Base-by-base conservation (phyloP, 2,329 filamentous ascomycete species). In the Lachnellula occidentalis region DNA sequence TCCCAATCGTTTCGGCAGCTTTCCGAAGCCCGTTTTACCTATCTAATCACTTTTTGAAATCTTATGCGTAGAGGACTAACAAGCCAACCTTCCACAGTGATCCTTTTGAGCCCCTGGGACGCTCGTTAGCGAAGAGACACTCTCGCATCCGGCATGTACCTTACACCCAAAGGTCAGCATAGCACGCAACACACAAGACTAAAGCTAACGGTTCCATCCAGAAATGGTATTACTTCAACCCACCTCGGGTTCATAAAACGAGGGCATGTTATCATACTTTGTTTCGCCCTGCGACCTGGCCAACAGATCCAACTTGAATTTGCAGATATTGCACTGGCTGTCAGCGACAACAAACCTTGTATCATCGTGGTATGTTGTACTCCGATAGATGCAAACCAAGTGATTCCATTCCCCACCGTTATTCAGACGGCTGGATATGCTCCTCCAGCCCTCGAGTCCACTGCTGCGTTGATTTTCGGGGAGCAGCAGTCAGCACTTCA, bases 51-150 rank as follows among this genome's bases (percentile, higher is more conserved):
- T 31, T 11, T 31, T 31, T 31, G 27, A 31, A 31, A 31, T 31
- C 9, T 9, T 31, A 31, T 11, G 2, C 27, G 27, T 9, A 31
- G 27, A 11, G 11, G 27, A 31, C 43, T 45, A 17, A 45, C 43
- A 14, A 14, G 12, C 14, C 19, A 21, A 45, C 24, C 19, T 31
- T 45, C 22, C 34, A 15, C n/a, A 75, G 71, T 63, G 88, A 92
- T 66, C 88, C 87, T 0, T 91, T 91, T 65, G 87, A 91, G 68
- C 77, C 80, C 14, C 73, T 92, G 17, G 88, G 87, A 19, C 77
- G 78, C 58, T 79, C 82, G 45, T 69, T 92, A 48, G 80, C 82
- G 48, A 73, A 71, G 48, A 75, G 79, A 61, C 83, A 87, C 64
- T 72, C 77, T 2, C 77, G 76, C 68, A 76, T 91, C 57, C 81